Percentiles rank a stretch among this genome's conserved stretches.
These are phyloP conservation scores for Apiospora hydei DNA, from an alignment of 2,329 filamentous ascomycete genomes.

Conservation along the genomic window DNA sequence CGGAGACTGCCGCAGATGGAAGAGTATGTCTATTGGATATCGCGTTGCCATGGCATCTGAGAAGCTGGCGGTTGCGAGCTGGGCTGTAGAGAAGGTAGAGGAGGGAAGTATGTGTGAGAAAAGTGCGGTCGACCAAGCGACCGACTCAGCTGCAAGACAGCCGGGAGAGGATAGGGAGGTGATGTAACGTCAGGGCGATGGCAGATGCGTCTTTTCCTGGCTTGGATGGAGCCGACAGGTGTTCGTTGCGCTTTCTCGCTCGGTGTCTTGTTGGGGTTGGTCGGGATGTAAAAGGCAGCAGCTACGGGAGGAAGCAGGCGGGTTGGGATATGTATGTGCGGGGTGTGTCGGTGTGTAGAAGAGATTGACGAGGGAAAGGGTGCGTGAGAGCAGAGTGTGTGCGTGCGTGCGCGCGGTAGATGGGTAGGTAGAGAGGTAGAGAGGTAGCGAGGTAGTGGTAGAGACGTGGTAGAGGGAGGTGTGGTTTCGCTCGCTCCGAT, in stretches of 20 bases:
- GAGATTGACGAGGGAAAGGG: conserved; percentile 14
- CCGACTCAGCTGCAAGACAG: conserved; percentile 11
- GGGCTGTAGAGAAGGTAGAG: neutral
- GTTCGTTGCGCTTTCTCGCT: neutral
- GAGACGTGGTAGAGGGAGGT: conserved; percentile 13
- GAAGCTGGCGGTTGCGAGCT: conserved; percentile 7
- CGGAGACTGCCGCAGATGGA: conserved; percentile 80
- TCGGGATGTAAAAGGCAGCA: neutral
- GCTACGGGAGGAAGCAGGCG: neutral
- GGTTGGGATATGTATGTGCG: neutral
- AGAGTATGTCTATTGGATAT: conserved; percentile 80
- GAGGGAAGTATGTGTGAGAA: neutral
- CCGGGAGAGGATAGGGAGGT: neutral
- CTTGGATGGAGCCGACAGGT: neutral
- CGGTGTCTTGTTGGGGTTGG: neutral
- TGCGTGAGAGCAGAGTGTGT: conserved; percentile 5
- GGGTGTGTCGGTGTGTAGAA: conserved; percentile 16
- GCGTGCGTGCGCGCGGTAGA: neutral
- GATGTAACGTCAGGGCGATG: neutral
- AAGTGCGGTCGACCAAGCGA: conserved; percentile 16
- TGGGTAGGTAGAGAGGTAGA: neutral
- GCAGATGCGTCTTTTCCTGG: conserved; percentile 16
- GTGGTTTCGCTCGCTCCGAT: conserved; percentile 16
- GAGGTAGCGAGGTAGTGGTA: neutral
- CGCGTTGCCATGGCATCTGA: conserved; percentile 59